Base-by-base conservation (phyloP, 805 yeast genomes). In the Isabelozyma pseudorhagii region DNA sequence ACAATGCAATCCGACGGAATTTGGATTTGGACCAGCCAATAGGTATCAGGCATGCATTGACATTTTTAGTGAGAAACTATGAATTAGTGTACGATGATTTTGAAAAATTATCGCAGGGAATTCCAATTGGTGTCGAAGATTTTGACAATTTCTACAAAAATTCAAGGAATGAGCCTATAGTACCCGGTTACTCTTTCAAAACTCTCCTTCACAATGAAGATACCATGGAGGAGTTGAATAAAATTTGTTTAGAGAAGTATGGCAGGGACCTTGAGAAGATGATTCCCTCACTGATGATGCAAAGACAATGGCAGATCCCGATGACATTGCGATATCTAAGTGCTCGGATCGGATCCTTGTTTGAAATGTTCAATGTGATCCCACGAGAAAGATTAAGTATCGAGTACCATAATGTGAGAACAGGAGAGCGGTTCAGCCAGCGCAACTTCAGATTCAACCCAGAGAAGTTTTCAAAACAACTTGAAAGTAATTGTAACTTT, bases 291-390 rank as follows among this genome's bases (percentile, higher is more conserved):
- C 6, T 6, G 25, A 21, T 21, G 25, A 21, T 21, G 25, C 25
- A 21, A 6, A 54, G 43, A 9, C 49, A 58, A 2, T 85, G 91
- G 91, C 58, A 64, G 44, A 67, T 47, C 2, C 82, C 87, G 1
- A 72, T 83, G 15, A 84, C 91, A 0, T 61, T 82, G 17, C 63
- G 82, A 46, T 79, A 79, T 53, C 71, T 87, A 50, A 79, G 87
- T 0, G 77, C 79, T 1, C 68, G 89, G 48, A 58, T 78, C 8
- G 71, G 83, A 1, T 21, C 25, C 25, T 21, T 21, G 25, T 21
- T 21, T 6, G 85, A 83, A 54, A 56, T 80, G 14, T 72, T 69
- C 51, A 46, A 58, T 4, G 46, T 73, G 3, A 52, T 79, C 18
- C 61, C 67, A 44, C 61, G 67, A 8, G 60, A 61, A 13, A 51